Percentiles rank a stretch among this genome's conserved stretches.
Evolutionary conservation across 768 basidiomycete species (phyloP).

Genomic region (Paxillus rubicundulus): DNA sequence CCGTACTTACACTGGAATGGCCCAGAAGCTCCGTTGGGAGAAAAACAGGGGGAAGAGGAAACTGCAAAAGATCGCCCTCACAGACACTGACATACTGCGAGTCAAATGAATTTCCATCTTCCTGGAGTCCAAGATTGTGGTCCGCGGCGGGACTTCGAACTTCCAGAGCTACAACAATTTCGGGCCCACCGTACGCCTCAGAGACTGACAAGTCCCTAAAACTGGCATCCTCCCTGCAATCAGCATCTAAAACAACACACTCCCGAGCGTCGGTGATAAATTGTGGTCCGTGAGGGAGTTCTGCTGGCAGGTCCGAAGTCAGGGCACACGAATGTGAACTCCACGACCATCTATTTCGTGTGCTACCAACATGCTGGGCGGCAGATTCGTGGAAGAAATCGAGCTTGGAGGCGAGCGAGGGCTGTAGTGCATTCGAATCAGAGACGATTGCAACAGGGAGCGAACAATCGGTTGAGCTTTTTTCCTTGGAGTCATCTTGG

Average conservation of each 20-base stretch:
- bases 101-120: not conserved
- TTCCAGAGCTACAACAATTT: not conserved
- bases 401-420: not conserved
- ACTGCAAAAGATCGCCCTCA: constrained; percentile 11
- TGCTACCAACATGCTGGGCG: not conserved
- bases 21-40: constrained; percentile 4
- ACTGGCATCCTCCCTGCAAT: not conserved
- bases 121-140: not conserved
- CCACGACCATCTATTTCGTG: not conserved
- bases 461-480: not conserved
- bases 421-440: not conserved
- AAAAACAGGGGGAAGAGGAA: constrained; percentile 18
- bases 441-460: not conserved
- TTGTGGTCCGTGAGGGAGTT: not conserved
- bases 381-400: not conserved
- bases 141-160: not conserved
- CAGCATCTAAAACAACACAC: not conserved
- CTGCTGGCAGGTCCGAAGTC: not conserved
- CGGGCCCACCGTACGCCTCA: not conserved
- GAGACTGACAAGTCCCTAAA: not conserved
- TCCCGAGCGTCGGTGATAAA: not conserved
- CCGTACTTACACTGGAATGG: not conserved
- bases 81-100: constrained; percentile 1
- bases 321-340: not conserved
- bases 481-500: not conserved